Evolutionary conservation across 2,329 filamentous ascomycete genomes (phyloP), one percentile per base, ranked within the genome.

Genomic region (Phoma sp.): DNA sequence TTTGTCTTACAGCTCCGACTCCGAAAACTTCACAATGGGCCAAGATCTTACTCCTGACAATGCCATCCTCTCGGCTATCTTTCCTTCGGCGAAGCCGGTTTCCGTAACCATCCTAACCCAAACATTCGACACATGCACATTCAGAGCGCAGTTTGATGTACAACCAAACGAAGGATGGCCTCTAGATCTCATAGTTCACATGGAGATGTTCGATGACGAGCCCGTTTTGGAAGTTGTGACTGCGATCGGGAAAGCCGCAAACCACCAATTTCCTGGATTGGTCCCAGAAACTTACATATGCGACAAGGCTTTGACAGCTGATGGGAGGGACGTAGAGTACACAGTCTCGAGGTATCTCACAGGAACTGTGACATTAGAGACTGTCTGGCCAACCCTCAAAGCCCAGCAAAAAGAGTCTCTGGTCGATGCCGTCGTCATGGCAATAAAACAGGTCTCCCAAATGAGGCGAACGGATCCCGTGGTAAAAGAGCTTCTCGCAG

Each of bases 321-420:
- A 54, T 33, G 51, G 51, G 33, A 33, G 51, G 40, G 51, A 54
- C 13, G 29, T 54, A 22, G 45, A 54, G 9, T 54, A 48, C 35
- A 30, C 45, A 30, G 39, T 54, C 14, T 23, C 44, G 7, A 48
- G 30, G 6, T 54, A 39, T 32, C 45, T 54, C 29, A 54, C 51
- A 24, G 51, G 45, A n/a, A 54, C 51, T 14, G 33, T 54, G 29
- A 44, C 33, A 24, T 7, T 54, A 29, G 52, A 48, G 14, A 45
- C 40, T 5, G 46, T 54, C 13, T 54, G 52, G 52, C 45, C 52
- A 5, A 40, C 33, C 1, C 35, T 54, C 7, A 27, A 25, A 3
- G 9, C 23, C 4, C 29, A 40, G 9, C 51, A 54, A 29, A 54
- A 54, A 29, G 51, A 54, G 30, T 14, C 40, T 2, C 38, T 54